Base-by-base conservation (phyloP, 805 yeast genomes). In the Candida taoyuanica region DNA sequence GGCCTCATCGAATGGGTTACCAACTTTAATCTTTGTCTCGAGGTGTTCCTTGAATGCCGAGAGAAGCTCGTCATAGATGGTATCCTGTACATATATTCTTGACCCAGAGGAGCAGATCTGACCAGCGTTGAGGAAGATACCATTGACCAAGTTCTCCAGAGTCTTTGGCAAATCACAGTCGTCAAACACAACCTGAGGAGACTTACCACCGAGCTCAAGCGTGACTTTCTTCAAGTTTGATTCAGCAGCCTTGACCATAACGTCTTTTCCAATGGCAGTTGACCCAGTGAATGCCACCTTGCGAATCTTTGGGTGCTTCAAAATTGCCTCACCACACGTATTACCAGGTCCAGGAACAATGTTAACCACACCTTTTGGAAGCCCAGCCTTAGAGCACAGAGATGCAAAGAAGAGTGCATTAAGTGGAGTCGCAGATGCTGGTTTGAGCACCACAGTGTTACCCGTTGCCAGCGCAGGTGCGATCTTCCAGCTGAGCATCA, bases 41-140 rank as follows among this genome's bases (percentile, higher is more conserved):
- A 74, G 70, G 44, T 76, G 81, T 17, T 55, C 56, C 60, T 76
- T 77, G 59, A 83, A 81, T 46, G 71, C 73, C 25, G 65, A 64
- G 35, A 81, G 61, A 34, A 82, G 68, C 47, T 71, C 68, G 49
- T 82, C 87, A 60, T 83, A 81, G 43, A 80, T 69, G 25, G 73
- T 81, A 48, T 78, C 86, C 64, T 83, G 89, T 45, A 83, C 73
- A 58, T 75, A 81, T 42, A 83, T 68, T 73, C 93, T 78, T 26
- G 89, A 81, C 59, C 89, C 89, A 33, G 89, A 85, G 52, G 84
- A 78, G 60, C 91, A 83, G 42, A 83, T 85, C 66, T 83, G 88
- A 64, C 89, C 91, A 47, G 87, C 80, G 65, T 82, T 82, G 68
- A 71, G 76, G 70, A 81, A 81, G 54, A 83, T 83, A 68, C 87